These are phyloP conservation scores for Apiospora koreana DNA, from an alignment of 2,329 filamentous ascomycete species.

Conservation along the genomic window DNA sequence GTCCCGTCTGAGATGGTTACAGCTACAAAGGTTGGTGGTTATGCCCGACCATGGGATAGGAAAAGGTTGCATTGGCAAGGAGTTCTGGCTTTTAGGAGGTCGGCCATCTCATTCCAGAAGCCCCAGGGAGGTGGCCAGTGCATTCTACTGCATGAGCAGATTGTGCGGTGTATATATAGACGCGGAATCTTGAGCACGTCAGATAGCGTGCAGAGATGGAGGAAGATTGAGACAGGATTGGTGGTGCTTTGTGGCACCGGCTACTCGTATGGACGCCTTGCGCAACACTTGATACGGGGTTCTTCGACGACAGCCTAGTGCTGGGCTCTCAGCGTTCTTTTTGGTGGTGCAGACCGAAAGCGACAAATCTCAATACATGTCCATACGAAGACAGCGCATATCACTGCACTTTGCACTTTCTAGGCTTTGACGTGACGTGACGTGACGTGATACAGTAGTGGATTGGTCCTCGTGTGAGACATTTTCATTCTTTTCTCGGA, in stretches of 20 bases:
- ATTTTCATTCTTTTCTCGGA: not conserved
- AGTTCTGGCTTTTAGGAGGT: constrained; percentile 12
- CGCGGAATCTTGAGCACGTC: not conserved
- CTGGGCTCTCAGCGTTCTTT: not conserved
- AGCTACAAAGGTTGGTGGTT: not conserved
- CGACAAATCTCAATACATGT: not conserved
- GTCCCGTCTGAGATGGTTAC: not conserved
- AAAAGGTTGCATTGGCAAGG: constrained; percentile 16
- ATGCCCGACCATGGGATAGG: not conserved
- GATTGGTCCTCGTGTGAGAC: not conserved
- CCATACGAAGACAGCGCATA: not conserved
- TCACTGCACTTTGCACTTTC: not conserved
- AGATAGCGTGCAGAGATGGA: not conserved
- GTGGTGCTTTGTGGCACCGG: not conserved
- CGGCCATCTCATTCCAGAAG: not conserved
- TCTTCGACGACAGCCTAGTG: not conserved
- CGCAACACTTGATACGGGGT: too few relatives aligned
- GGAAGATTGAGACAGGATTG: not conserved
- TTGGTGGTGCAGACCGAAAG: not conserved
- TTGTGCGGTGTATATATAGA: not conserved
- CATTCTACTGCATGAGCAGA: not conserved
- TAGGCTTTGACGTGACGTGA: not conserved
- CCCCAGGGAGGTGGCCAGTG: not conserved
- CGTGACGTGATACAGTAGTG: not conserved
- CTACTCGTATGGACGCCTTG: not conserved